Evolutionary conservation across 441 rosid genomes (phyloP).

Genomic region (Corymbia citriodora): DNA sequence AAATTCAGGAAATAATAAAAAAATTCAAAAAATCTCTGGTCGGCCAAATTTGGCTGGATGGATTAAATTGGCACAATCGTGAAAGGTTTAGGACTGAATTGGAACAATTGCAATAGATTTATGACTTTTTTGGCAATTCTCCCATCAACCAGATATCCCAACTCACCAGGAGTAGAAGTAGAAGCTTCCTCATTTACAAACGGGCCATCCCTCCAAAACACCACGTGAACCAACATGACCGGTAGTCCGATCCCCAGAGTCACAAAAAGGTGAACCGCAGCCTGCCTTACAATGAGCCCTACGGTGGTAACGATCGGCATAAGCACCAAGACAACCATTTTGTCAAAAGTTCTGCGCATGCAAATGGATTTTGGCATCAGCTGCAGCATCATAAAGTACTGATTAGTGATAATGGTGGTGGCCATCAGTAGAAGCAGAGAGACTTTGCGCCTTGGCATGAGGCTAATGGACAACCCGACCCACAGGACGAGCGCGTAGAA

Average conservation of each 20-base stretch:
- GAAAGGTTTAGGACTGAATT: too few species aligned
- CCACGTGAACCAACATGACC: background rate
- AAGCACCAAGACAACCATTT: background rate
- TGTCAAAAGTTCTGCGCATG: background rate
- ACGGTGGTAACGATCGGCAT: background rate
- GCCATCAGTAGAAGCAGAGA: constrained; percentile 1
- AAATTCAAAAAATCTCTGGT: too few species aligned
- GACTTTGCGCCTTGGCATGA: background rate
- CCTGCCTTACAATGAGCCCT: background rate
- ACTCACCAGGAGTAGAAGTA: background rate
- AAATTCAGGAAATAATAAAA: too few species aligned
- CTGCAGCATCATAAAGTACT: background rate
- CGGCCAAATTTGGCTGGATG: too few species aligned
- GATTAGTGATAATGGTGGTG: background rate
- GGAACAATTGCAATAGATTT: too few species aligned
- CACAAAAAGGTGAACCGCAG: background rate
- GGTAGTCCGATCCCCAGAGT: background rate
- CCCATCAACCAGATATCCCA: background rate
- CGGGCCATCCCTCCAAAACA: background rate
- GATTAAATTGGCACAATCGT: too few species aligned
- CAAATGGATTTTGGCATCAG: background rate
- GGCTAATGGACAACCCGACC: constrained; percentile 3
- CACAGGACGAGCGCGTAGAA: background rate
- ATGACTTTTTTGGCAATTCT: too few species aligned
- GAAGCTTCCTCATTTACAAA: background rate